Conservation (phyloP, 2,329 filamentous ascomycete species). For the Colletotrichum cereale region DNA sequence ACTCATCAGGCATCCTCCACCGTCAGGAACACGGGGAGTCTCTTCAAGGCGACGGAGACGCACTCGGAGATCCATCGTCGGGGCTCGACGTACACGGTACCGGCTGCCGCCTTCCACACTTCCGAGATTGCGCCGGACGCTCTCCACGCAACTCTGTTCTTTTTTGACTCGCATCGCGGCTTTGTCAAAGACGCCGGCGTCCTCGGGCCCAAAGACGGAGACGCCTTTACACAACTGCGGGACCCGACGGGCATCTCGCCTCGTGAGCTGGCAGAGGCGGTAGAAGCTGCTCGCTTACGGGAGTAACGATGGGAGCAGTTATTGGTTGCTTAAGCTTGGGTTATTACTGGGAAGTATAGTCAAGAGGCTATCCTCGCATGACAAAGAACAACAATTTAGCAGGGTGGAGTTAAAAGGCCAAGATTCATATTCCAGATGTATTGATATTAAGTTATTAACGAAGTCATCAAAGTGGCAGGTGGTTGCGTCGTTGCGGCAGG, state of each 20-base stretch:
- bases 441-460: too few species aligned
- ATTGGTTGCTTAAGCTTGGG: background rate
- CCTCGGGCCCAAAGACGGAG: conserved; percentile 47
- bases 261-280: conserved; percentile 39
- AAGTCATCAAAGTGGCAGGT: background rate
- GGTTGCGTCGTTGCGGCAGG: background rate
- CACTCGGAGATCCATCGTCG: conserved; percentile 36
- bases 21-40: conserved; percentile 44
- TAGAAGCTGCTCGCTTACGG: conserved; percentile 38
- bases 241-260: conserved; percentile 43
- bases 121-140: conserved; percentile 45
- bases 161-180: conserved; percentile 51
- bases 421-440: background rate
- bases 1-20: conserved; percentile 45
- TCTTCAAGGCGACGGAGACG: conserved; percentile 39
- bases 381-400: background rate
- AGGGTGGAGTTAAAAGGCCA: background rate
- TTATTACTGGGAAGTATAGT: background rate
- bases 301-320: background rate
- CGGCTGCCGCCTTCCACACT: conserved; percentile 47
- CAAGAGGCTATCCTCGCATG: too few species aligned
- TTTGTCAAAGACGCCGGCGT: conserved; percentile 48
- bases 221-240: conserved; percentile 41
- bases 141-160: conserved; percentile 52
- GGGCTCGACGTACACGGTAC: conserved; percentile 47